phyloP scores from a whole-genome alignment of 2,329 filamentous ascomycete genomes.

The Teratosphaeria nubilosa region DNA sequence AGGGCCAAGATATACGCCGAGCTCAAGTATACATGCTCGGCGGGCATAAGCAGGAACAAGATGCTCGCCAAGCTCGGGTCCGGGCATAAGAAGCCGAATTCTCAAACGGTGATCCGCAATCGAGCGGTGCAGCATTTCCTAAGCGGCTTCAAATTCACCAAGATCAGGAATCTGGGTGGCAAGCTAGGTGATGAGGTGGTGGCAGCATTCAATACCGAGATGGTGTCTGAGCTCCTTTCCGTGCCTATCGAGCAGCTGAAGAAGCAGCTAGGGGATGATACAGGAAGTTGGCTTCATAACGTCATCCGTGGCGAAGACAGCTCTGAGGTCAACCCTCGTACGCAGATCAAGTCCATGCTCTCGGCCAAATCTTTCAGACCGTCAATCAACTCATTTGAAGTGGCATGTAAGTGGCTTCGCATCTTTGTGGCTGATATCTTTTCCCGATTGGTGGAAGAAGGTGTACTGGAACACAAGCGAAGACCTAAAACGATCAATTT shows the following conservation, averaged over 20 bases:
- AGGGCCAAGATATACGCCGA: conserved; percentile 48
- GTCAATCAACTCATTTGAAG: conserved; percentile 64
- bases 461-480: conserved; percentile 75
- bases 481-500: conserved; percentile 78
- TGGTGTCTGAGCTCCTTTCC: conserved; percentile 62
- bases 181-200: conserved; percentile 85
- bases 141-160: conserved; percentile 79
- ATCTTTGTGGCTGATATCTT: conserved; percentile 92
- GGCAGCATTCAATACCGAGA: conserved; percentile 70
- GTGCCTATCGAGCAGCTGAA: conserved; percentile 68
- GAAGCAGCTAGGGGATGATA: conserved; percentile 70
- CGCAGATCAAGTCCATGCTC: conserved; percentile 94
- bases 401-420: conserved; percentile 73
- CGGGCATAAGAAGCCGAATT: conserved; percentile 83
- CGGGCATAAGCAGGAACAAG: conserved; percentile 81
- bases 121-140: conserved; percentile 73
- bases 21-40: conserved; percentile 84
- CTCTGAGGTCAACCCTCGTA: conserved; percentile 81
- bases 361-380: conserved; percentile 93
- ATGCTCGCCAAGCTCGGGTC: conserved; percentile 92
- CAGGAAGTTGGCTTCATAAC: conserved; percentile 74
- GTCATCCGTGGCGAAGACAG: conserved; percentile 76
- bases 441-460: conserved; percentile 80
- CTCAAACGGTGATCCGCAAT: conserved; percentile 87
- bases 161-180: conserved; percentile 88